A percentile compares a stretch with the other conserved stretches of the same genome.
Conservation (phyloP, 1,284 basidiomycete genomes). For the Ustilago esculenta region DNA sequence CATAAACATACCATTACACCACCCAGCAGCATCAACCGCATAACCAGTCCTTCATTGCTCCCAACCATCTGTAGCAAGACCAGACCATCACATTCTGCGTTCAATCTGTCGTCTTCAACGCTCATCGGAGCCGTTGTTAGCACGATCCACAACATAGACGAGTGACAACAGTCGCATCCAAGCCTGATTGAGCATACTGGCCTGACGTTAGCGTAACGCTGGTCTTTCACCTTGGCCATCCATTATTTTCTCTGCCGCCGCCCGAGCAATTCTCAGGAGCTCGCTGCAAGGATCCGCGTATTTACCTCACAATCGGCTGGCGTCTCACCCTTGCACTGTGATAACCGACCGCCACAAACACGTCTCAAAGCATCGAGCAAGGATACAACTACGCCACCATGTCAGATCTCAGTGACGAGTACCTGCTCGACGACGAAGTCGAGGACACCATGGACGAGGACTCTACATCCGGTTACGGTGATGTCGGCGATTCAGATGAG, state of each 20-base stretch:
- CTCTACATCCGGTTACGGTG: slow-evolving; percentile 51
- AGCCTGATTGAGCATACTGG: not conserved
- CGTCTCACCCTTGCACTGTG: not conserved
- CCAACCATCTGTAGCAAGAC: too few species aligned
- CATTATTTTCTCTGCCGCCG: too few species aligned
- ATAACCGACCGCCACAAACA: not conserved
- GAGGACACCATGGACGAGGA: slow-evolving; percentile 65
- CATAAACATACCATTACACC: too few species aligned
- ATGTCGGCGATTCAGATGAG: slow-evolving; percentile 29
- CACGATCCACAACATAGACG: not conserved
- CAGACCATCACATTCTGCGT: not conserved
- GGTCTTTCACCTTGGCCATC: not conserved
- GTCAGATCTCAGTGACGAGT: slow-evolving; percentile 52
- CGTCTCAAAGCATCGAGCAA: not conserved
- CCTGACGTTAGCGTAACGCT: not conserved
- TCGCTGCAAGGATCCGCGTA: too few species aligned
- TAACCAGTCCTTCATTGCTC: too few species aligned
- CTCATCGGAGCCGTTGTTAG: too few species aligned
- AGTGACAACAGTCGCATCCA: not conserved
- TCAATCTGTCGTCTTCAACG: not conserved
- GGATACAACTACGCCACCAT: slow-evolving; percentile 7
- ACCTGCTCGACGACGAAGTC: slow-evolving; percentile 45
- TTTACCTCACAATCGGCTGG: not conserved
- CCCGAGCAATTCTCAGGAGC: too few species aligned
- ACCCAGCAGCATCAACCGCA: too few species aligned